Evolutionary conservation across 345 rosid genomes (phyloP).

Genomic region (Luvunga scandens): DNA sequence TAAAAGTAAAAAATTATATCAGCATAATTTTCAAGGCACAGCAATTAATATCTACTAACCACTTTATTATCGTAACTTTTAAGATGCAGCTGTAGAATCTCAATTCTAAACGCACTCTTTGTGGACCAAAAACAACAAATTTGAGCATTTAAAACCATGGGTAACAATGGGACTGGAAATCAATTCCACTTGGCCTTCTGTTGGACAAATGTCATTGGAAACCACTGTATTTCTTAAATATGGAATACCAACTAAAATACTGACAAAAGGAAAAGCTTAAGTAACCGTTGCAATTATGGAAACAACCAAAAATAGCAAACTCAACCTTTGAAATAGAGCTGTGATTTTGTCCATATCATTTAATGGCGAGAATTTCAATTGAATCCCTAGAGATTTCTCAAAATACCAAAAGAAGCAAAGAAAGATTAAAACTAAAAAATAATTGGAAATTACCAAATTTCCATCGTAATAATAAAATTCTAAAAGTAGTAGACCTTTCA

Average conservation of each 20-base stretch:
- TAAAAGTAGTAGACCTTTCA: too few species aligned
- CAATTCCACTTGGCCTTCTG: background rate
- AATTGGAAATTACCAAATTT: too few species aligned
- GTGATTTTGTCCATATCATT: background rate
- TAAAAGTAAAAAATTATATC: too few species aligned
- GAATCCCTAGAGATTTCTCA: background rate
- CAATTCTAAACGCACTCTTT: too few species aligned
- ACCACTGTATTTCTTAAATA: background rate
- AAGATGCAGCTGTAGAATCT: too few species aligned
- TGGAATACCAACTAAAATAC: background rate
- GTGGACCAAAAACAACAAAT: too few species aligned
- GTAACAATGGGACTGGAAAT: background rate
- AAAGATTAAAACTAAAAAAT: too few species aligned
- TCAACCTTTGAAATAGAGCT: background rate
- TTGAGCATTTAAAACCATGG: background rate
- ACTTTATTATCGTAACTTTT: too few species aligned
- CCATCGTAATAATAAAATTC: too few species aligned
- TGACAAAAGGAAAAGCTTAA: background rate
- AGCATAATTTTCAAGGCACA: too few species aligned
- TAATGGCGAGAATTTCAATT: background rate
- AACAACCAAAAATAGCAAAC: background rate
- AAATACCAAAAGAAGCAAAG: too few species aligned
- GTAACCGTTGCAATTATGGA: slow-evolving; percentile 8
- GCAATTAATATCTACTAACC: too few species aligned
- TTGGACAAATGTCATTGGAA: background rate